Evolutionary conservation across 2,329 filamentous ascomycete species (phyloP).

Genomic region (Didymella glomerata): DNA sequence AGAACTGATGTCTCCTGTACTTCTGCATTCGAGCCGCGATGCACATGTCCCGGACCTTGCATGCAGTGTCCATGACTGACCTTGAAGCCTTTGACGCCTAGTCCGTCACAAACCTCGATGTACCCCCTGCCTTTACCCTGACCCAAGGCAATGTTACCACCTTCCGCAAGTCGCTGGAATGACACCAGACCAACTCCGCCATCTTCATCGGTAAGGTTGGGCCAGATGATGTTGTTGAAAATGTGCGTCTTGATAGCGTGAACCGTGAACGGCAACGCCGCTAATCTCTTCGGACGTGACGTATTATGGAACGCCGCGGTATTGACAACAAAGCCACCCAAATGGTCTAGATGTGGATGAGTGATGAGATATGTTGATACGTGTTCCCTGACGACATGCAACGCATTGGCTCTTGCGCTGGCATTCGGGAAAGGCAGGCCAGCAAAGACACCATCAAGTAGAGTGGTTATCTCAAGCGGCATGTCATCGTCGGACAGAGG

Average conservation of each 20-base stretch:
- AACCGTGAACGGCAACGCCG: slow-evolving; percentile 88
- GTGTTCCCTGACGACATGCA: slow-evolving; percentile 78
- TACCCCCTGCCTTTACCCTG: slow-evolving; percentile 84
- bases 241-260: slow-evolving; percentile 91
- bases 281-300: slow-evolving; percentile 80
- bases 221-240: slow-evolving; percentile 98
- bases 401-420: slow-evolving; percentile 78
- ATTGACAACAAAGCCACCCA: slow-evolving; percentile 91
- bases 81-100: slow-evolving; percentile 87
- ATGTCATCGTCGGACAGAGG: slow-evolving; percentile 38
- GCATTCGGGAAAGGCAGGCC: slow-evolving; percentile 75
- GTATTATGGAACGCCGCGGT: slow-evolving; percentile 84
- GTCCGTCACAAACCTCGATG: slow-evolving; percentile 83
- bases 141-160: slow-evolving; percentile 83
- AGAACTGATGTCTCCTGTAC: slow-evolving; percentile 48
- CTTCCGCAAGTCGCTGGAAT: slow-evolving; percentile 87
- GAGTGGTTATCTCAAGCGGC: slow-evolving; percentile 62
- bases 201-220: slow-evolving; percentile 95
- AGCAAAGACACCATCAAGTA: slow-evolving; percentile 75
- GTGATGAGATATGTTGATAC: slow-evolving; percentile 92
- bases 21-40: slow-evolving; percentile 56
- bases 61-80: slow-evolving; percentile 92
- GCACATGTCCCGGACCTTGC: slow-evolving; percentile 61
- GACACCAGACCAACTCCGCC: slow-evolving; percentile 92
- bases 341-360: slow-evolving; percentile 95